A percentile compares a stretch with the other conserved stretches of the same genome.
Evolutionary conservation across 768 basidiomycete species (phyloP).

Genomic region (Cyclocybe cylindracea): DNA sequence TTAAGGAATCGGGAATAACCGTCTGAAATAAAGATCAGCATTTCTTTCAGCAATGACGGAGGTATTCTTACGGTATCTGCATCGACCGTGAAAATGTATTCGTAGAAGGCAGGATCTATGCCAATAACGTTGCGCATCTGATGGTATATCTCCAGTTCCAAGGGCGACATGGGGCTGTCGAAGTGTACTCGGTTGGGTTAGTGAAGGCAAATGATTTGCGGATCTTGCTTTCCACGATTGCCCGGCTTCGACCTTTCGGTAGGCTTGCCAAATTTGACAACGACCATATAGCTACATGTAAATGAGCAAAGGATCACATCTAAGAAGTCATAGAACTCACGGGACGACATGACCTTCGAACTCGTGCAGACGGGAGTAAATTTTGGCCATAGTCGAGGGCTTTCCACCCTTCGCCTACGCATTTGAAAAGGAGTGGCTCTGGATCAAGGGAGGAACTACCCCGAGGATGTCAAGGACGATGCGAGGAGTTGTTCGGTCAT

Average conservation of each 20-base stretch:
- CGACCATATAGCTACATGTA: constrained; percentile 76
- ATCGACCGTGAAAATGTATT: constrained; percentile 96
- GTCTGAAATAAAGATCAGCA: constrained; percentile 45
- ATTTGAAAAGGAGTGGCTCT: constrained; percentile 90
- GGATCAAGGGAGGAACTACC: constrained; percentile 87
- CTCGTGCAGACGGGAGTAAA: constrained; percentile 94
- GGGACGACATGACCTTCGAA: constrained; percentile 95
- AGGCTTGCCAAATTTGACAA: constrained; percentile 94
- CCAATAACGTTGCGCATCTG: constrained; percentile 98
- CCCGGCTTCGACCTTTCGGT: constrained; percentile 91
- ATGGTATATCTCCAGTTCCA: constrained; percentile 94
- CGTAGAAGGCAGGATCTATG: constrained; percentile 96
- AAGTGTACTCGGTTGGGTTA: constrained; percentile 95
- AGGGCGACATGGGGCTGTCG: constrained; percentile 88
- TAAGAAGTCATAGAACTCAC: constrained; percentile 43
- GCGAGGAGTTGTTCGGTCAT: constrained; percentile 88
- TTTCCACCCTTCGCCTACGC: constrained; percentile 84
- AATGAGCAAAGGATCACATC: background rate
- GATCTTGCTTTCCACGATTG: constrained; percentile 94
- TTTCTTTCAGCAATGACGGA: background rate
- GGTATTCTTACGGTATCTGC: constrained; percentile 77
- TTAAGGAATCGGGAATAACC: constrained; percentile 88
- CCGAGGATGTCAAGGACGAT: constrained; percentile 94
- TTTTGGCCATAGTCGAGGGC: constrained; percentile 94
- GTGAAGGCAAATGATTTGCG: constrained; percentile 87